A percentile compares a stretch with the other conserved stretches of the same genome.
Evolutionary conservation across 116 monocot genomes (phyloP).

Genomic region (Zostera marina): DNA sequence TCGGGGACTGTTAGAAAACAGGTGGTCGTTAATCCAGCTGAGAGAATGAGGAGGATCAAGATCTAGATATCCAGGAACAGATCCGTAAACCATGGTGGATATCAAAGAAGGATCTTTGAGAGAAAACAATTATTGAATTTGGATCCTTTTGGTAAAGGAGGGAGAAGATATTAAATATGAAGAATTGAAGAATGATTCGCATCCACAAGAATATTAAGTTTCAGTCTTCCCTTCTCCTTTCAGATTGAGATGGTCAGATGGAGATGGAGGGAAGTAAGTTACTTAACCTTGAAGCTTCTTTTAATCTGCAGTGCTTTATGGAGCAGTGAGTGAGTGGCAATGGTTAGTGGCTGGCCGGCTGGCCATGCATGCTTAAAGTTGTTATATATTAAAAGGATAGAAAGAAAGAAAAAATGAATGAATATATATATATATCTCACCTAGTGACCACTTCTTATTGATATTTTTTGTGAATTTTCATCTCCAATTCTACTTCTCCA

Average conservation of each 20-base stretch:
- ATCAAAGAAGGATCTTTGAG: background rate
- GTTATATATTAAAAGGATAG: slow-evolving; percentile 7
- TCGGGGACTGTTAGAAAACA: background rate
- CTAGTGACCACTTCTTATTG: too few relatives aligned
- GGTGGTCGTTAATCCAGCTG: too few relatives aligned
- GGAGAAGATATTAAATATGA: too few relatives aligned
- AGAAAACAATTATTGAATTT: too few relatives aligned
- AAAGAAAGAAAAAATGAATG: background rate
- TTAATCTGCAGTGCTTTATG: slow-evolving; percentile 3
- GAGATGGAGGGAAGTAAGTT: slow-evolving; percentile 10
- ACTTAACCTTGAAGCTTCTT: slow-evolving; percentile 33
- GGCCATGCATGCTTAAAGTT: slow-evolving; percentile 22
- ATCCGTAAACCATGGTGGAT: slow-evolving; percentile 46
- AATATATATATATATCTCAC: too few relatives aligned
- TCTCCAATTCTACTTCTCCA: too few relatives aligned
- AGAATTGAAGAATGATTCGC: slow-evolving; percentile 33
- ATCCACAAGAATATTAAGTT: slow-evolving; percentile 12
- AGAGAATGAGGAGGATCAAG: slow-evolving; percentile 8
- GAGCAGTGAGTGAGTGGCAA: slow-evolving; percentile 9
- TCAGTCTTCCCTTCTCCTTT: too few relatives aligned
- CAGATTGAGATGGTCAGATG: too few relatives aligned
- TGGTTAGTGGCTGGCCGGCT: slow-evolving; percentile 20
- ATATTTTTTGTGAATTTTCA: too few relatives aligned
- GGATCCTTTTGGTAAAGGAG: slow-evolving; percentile 21
- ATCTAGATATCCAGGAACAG: slow-evolving; percentile 47